Evolutionary conservation across 805 yeast species (phyloP), one percentile per base, ranked within the genome.

Genomic region (Lachancea quebecensis): DNA sequence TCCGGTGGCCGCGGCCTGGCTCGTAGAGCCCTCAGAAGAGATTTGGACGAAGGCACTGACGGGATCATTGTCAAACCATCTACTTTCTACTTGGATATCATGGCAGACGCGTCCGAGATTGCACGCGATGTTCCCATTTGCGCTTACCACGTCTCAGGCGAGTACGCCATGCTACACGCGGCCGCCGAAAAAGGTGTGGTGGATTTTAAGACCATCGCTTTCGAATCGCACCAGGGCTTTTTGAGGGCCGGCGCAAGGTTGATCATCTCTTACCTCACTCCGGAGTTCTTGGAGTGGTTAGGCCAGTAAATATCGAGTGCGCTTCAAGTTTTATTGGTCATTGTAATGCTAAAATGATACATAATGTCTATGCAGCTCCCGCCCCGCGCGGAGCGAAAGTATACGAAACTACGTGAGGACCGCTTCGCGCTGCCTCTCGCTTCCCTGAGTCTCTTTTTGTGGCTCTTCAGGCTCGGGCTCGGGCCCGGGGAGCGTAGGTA

Each of bases 71-170:
- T 93, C 52, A 93, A 93, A 62, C 99, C 99, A 10, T 85, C 96
- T 4, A 88, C 98, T 3, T 91, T 93, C 68, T 93, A 91, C 65
- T 73, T 93, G 57, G 99, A 93, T 62, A 75, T 93, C 43, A 84
- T 93, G 67, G 74, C 82, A 46, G 96, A 93, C 59, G 96, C 99
- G 0, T 72, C 90, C 33, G 81, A 77, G 57, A 73, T 90, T 43
- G 86, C 95, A 59, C 66, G 70, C 42, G 93, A 93, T 62, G 78
- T 85, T 55, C 99, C 99, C 25, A 71, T 93, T 43, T 88, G 96
- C 58, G 90, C 95, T 25, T 93, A 93, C 67, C 99, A 93, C 66
- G 99, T 93, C 18, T 81, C 91, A 62, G 99, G 99, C 35, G 99
- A 93, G 68, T 93, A 78, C 60, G 97, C 98, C 29, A 93, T 93